Percentiles rank a stretch among this genome's conserved stretches.
Conservation (phyloP, 2,329 filamentous ascomycete species). For the Fusarium transvaalense region DNA sequence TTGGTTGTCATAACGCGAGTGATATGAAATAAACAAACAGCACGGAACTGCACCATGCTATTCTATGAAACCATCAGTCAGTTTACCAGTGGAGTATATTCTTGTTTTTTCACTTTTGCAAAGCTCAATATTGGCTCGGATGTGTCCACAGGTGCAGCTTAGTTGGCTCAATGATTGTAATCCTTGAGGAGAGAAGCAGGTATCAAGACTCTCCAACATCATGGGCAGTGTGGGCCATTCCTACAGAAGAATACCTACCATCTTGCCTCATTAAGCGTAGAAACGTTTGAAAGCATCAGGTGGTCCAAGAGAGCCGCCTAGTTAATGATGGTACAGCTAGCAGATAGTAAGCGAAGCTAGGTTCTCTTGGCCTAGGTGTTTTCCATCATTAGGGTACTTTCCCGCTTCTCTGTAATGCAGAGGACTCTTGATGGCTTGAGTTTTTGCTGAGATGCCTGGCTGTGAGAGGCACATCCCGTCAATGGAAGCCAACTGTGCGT, state of each 20-base stretch:
- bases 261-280: not conserved
- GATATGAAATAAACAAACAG: conserved; percentile 11
- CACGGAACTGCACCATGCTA: not conserved
- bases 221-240: not conserved
- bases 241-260: not conserved
- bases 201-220: too few species aligned
- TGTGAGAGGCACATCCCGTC: not conserved
- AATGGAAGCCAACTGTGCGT: conserved; percentile 23
- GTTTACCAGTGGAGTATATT: not conserved
- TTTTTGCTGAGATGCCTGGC: not conserved
- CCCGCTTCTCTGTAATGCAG: not conserved
- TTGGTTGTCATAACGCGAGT: conserved; percentile 21
- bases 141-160: not conserved
- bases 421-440: not conserved
- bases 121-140: not conserved
- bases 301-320: not conserved
- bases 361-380: not conserved
- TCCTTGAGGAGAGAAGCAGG: not conserved
- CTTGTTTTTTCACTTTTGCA: not conserved
- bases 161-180: not conserved
- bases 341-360: not conserved
- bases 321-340: not conserved
- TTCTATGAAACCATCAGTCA: not conserved
- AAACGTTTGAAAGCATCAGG: not conserved
- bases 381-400: not conserved